These are phyloP conservation scores for Hypericum androsaemum DNA, from an alignment of 345 rosid genomes.

Conservation along the genomic window DNA sequence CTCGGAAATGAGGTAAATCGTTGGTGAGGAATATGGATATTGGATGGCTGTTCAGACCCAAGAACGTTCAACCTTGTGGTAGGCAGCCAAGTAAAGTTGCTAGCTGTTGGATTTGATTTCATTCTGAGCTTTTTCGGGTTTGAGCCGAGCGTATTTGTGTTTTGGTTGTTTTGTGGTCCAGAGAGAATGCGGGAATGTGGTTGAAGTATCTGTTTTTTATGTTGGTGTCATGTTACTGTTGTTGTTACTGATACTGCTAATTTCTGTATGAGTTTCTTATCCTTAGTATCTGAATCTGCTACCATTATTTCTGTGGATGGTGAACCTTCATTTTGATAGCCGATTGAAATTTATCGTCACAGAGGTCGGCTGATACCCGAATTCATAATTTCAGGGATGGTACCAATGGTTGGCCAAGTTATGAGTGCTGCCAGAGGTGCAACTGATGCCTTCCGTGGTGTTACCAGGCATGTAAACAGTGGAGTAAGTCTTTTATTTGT, in stretches of 20 bases:
- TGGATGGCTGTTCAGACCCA: conserved; percentile 25
- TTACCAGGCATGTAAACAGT: conserved; percentile 52
- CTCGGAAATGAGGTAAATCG: no score
- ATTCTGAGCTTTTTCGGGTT: not conserved
- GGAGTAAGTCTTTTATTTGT: conserved; percentile 39
- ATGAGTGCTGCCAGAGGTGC: conserved; percentile 96
- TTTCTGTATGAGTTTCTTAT: no score
- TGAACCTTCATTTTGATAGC: no score
- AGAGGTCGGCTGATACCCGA: not conserved
- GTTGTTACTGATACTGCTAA: no score
- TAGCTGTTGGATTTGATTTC: conserved; percentile 2
- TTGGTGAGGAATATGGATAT: conserved; percentile 20
- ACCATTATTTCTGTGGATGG: no score
- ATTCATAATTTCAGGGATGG: conserved; percentile 37
- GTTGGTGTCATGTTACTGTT: no score
- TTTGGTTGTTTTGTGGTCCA: not conserved
- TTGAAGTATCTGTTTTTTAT: no score
- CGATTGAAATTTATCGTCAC: not conserved
- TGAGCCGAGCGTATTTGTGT: not conserved
- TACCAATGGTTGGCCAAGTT: conserved; percentile 75
- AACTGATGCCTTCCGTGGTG: conserved; percentile 76
- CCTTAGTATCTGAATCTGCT: no score
- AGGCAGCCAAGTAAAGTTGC: conserved; percentile 16
- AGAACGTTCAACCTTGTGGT: conserved; percentile 17
- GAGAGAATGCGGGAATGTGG: no score